Percentiles rank a stretch among this genome's conserved stretches.
phyloP scores from a whole-genome alignment of 2,329 filamentous ascomycete genomes.

The Paramyrothecium sp. region DNA sequence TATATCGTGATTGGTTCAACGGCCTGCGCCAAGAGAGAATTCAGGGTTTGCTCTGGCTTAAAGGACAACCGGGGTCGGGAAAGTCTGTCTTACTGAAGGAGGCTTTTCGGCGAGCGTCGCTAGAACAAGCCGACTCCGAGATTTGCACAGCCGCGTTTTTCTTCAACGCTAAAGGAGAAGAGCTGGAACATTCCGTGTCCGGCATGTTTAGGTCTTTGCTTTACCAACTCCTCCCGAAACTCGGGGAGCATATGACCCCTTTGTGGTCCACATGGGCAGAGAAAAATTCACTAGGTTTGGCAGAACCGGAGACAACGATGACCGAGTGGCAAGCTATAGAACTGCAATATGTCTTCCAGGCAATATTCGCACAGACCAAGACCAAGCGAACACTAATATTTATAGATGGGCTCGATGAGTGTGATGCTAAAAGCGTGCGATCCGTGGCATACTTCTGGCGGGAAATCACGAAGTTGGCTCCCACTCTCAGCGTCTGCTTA shows the following conservation, averaged over 20 bases:
- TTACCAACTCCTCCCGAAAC: not conserved
- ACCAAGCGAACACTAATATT: constrained; percentile 5
- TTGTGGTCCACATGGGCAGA: not conserved
- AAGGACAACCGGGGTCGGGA: constrained; percentile 8
- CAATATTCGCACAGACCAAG: not conserved
- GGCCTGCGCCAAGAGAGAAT: accelerated
- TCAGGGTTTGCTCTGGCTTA: constrained; percentile 3
- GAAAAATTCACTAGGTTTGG: not conserved
- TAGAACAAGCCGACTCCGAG: not conserved
- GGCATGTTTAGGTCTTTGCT: constrained; percentile 7
- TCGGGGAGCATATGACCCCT: not conserved
- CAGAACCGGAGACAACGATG: not conserved
- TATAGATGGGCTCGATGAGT: constrained; percentile 12
- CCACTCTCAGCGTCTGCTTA: constrained; percentile 4
- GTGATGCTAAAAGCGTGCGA: not conserved
- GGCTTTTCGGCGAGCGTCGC: not conserved
- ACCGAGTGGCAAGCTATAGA: not conserved
- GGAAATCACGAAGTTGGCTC: not conserved
- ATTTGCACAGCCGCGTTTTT: constrained; percentile 7
- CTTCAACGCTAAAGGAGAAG: constrained; percentile 2
- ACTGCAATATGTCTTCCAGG: not conserved
- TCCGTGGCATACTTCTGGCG: constrained; percentile 3
- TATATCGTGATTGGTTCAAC: constrained; percentile 5
- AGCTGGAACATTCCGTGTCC: not conserved
- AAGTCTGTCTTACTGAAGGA: constrained; percentile 12